Conservation (phyloP, 495 filamentous ascomycete genomes). For the Lophiotrema nucula region DNA sequence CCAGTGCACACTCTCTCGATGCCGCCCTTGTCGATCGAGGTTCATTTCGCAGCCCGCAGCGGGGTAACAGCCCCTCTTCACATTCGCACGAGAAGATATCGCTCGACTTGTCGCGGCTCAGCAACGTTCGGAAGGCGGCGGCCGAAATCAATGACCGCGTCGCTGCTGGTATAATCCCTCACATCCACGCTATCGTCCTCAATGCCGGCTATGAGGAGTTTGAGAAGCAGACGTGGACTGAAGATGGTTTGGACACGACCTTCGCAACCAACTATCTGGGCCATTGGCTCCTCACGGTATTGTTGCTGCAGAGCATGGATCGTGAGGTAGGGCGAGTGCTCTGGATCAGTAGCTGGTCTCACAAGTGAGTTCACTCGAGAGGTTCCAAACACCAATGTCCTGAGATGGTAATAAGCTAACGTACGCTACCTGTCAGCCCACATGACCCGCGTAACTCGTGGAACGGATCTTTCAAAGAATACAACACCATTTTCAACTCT, state of each 20-base stretch:
- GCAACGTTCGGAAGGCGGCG: neutral
- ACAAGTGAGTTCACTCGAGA: conserved; percentile 6
- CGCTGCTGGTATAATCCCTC: conserved; percentile 4
- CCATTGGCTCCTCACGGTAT: conserved; percentile 11
- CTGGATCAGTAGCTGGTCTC: conserved; percentile 2
- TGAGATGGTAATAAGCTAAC: neutral
- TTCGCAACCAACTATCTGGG: conserved; percentile 10
- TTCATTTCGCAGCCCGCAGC: neutral
- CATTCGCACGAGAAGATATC: conserved; percentile 6
- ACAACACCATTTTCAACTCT: conserved; percentile 1
- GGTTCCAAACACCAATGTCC: neutral
- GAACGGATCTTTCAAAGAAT: conserved; percentile 6
- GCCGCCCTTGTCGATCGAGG: neutral
- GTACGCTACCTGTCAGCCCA: neutral
- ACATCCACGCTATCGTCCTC: conserved; percentile 5
- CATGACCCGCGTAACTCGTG: conserved; percentile 4
- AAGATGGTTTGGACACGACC: conserved; percentile 7
- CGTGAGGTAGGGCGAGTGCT: conserved; percentile 1
- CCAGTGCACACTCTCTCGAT: neutral
- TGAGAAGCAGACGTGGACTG: conserved; percentile 11
- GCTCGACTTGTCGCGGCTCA: conserved; percentile 6
- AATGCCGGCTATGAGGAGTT: conserved; percentile 11
- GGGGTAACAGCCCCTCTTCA: neutral
- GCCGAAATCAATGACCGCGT: conserved; percentile 5
- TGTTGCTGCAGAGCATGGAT: conserved; percentile 17